phyloP scores from a whole-genome alignment of 2,329 filamentous ascomycete genomes.

The Colletotrichum sidae region DNA sequence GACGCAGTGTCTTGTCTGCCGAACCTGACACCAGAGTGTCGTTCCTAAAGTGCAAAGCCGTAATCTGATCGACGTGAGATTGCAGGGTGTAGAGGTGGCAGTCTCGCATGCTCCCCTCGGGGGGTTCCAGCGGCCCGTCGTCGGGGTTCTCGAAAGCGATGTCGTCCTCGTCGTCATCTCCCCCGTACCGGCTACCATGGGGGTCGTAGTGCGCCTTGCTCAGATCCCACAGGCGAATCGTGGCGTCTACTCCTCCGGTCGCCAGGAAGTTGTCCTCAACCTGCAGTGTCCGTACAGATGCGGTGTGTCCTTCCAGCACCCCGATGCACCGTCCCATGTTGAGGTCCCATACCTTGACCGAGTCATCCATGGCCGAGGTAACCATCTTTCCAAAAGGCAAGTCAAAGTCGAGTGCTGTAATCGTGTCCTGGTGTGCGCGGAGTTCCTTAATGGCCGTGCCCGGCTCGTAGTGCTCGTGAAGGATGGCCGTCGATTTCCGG shows the following conservation, averaged over 20 bases:
- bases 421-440: conserved; percentile 86
- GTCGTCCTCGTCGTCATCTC: conserved; percentile 70
- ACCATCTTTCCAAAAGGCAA: conserved; percentile 97
- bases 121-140: conserved; percentile 75
- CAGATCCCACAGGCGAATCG: conserved; percentile 94
- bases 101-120: conserved; percentile 85
- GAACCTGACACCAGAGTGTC: conserved; percentile 95
- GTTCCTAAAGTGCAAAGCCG: conserved; percentile 89
- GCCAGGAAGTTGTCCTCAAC: conserved; percentile 96
- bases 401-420: conserved; percentile 95
- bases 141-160: conserved; percentile 80
- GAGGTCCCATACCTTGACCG: conserved; percentile 95
- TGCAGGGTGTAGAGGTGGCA: conserved; percentile 90
- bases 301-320: conserved; percentile 90
- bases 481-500: conserved; percentile 89
- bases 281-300: conserved; percentile 91
- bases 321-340: conserved; percentile 94
- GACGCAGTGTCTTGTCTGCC: conserved; percentile 94
- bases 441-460: conserved; percentile 90
- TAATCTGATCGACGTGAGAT: conserved; percentile 94
- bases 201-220: conserved; percentile 88
- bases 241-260: conserved; percentile 94
- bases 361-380: conserved; percentile 91
- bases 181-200: conserved; percentile 69
- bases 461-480: conserved; percentile 94